A percentile compares a stretch with the other conserved stretches of the same genome.
Evolutionary conservation across 192 early-diverging fungal species (phyloP).

Genomic region (Mortierella antarctica): DNA sequence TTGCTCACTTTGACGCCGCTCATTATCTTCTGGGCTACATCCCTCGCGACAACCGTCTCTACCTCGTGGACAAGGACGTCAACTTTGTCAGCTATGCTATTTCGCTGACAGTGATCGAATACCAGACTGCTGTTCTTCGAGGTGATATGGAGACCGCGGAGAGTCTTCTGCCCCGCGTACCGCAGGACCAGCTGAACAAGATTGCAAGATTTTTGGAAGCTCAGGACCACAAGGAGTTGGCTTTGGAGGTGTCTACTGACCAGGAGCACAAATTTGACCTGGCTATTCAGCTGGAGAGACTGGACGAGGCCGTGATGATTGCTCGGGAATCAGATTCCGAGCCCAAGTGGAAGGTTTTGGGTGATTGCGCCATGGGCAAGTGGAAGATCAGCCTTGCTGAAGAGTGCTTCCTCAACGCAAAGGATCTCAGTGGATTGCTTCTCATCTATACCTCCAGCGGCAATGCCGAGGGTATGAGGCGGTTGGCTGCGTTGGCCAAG

Average conservation of each 20-base stretch:
- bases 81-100: constrained; percentile 91
- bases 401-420: constrained; percentile 88
- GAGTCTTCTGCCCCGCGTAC: constrained; percentile 83
- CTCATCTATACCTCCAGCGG: constrained; percentile 93
- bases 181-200: constrained; percentile 87
- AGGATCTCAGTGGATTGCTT: constrained; percentile 92
- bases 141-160: constrained; percentile 91
- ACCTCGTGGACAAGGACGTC: constrained; percentile 95
- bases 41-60: constrained; percentile 93
- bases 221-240: constrained; percentile 92
- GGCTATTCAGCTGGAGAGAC: constrained; percentile 86
- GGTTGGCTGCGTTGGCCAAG: constrained; percentile 77
- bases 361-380: constrained; percentile 85
- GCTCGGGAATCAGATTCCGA: constrained; percentile 86
- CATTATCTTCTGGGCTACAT: constrained; percentile 97
- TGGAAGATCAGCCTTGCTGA: constrained; percentile 95
- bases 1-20: constrained; percentile 92
- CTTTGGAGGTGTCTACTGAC: constrained; percentile 94
- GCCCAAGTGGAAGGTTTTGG: constrained; percentile 95
- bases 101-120: constrained; percentile 95
- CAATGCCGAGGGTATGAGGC: constrained; percentile 79
- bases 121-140: constrained; percentile 96
- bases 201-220: constrained; percentile 96
- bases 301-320: constrained; percentile 89
- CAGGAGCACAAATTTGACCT: constrained; percentile 97